Percentiles rank a stretch among this genome's conserved stretches.
These are phyloP conservation scores for Fusarium staphyleae DNA, from an alignment of 2,329 filamentous ascomycete genomes.

Conservation along the genomic window DNA sequence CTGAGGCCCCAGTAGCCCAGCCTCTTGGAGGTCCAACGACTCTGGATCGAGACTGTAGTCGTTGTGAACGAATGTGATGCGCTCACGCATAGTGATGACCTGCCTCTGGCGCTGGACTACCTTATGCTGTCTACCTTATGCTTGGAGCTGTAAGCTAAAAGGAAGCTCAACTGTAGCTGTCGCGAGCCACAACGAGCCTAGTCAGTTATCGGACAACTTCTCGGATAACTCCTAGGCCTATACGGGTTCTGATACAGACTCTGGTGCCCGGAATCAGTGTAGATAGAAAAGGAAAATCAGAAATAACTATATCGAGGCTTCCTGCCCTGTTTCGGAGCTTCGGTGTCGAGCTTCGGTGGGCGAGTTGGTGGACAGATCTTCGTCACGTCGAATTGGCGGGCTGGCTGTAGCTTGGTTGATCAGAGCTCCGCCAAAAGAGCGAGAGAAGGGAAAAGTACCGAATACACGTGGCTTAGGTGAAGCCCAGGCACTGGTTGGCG, in stretches of 20 bases:
- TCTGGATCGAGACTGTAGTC: constrained; percentile 70
- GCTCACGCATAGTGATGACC: constrained; percentile 69
- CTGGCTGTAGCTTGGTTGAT: constrained; percentile 13
- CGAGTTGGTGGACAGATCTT: constrained; percentile 17
- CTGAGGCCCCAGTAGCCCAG: constrained; percentile 61
- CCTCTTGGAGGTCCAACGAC: constrained; percentile 63
- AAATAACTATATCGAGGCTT: background rate
- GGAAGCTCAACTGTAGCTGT: constrained; percentile 18
- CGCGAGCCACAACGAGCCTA: constrained; percentile 25
- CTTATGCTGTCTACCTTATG: background rate
- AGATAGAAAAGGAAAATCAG: background rate
- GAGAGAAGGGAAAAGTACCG: constrained; percentile 6
- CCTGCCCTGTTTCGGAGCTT: constrained; percentile 13
- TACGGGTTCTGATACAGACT: background rate
- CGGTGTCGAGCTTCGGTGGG: constrained; percentile 22
- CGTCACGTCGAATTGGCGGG: constrained; percentile 7
- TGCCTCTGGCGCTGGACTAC: background rate
- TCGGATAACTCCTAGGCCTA: constrained; percentile 12
- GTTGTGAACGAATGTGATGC: constrained; percentile 81
- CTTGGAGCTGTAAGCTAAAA: constrained; percentile 6
- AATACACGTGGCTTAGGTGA: constrained; percentile 32
- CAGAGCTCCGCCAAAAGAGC: constrained; percentile 1
- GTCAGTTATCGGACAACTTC: constrained; percentile 6
- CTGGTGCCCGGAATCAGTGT: background rate
- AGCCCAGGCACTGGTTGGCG: constrained; percentile 19